phyloP scores from a whole-genome alignment of 306 rosid species.

The Oemleria cerasiformis region DNA sequence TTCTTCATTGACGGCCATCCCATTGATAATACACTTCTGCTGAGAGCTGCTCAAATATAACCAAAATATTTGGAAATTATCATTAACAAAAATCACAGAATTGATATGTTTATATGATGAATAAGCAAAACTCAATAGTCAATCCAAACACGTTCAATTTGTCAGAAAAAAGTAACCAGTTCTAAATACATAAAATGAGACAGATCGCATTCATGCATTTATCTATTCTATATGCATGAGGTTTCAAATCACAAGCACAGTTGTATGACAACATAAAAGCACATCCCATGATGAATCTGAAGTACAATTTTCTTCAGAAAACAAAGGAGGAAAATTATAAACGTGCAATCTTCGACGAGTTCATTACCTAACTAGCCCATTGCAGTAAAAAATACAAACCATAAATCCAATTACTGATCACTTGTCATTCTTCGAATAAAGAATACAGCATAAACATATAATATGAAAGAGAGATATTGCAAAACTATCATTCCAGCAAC shows the following conservation, averaged over 20 bases:
- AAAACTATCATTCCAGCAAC: slow-evolving; percentile 9
- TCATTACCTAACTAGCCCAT: background rate
- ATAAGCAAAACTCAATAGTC: background rate
- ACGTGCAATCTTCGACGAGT: no score
- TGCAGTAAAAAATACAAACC: background rate
- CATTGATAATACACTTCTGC: slow-evolving; percentile 91
- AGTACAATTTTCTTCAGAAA: no score
- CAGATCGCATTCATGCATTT: background rate
- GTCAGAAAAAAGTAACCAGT: background rate
- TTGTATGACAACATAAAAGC: no score
- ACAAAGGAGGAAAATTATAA: no score
- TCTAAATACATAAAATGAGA: background rate
- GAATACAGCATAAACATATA: background rate
- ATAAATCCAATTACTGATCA: background rate
- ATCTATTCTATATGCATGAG: no score
- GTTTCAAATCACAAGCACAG: no score
- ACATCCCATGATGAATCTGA: no score
- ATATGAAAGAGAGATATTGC: slow-evolving; percentile 13
- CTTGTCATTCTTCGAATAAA: background rate
- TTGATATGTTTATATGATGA: background rate
- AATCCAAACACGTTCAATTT: background rate
- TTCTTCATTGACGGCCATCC: slow-evolving; percentile 96
- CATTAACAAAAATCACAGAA: background rate
- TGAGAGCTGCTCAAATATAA: slow-evolving; percentile 63
- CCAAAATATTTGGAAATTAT: slow-evolving; percentile 14